phyloP scores from a whole-genome alignment of 169 alveolate genomes.

The Eimeria necatrix region DNA sequence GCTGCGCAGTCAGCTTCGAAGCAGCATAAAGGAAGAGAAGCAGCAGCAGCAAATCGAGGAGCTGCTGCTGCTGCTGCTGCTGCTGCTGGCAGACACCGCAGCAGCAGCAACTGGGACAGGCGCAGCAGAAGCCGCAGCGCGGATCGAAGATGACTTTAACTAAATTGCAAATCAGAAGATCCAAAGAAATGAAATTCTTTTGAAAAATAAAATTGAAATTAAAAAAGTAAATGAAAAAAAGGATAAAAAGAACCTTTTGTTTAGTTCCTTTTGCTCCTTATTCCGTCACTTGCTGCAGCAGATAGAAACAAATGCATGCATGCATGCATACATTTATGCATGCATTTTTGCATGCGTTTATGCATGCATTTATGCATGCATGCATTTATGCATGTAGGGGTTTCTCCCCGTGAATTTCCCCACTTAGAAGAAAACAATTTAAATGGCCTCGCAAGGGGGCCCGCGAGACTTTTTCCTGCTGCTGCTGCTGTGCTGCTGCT shows the following conservation, averaged over 20 bases:
- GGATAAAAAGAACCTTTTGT: neutral
- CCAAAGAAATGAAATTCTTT: neutral
- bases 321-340: too few species aligned
- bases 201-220: neutral
- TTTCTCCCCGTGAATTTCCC: too few species aligned
- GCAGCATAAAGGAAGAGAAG: neutral
- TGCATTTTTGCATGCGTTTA: too few species aligned
- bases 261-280: too few species aligned
- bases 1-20: neutral
- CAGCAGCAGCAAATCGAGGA: neutral
- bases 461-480: too few species aligned
- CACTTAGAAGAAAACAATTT: too few species aligned
- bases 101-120: slow-evolving; percentile 23
- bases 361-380: too few species aligned
- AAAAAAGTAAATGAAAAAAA: neutral
- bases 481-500: too few species aligned
- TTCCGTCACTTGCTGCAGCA: too few species aligned
- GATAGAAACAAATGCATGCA: too few species aligned
- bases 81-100: slow-evolving; percentile 6
- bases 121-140: slow-evolving; percentile 68
- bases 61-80: neutral
- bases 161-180: neutral
- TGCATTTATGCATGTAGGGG: too few species aligned
- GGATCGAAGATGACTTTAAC: neutral
- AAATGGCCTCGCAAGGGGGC: too few species aligned